Evolutionary conservation across 73 alveolate genomes (phyloP).

Genomic region (Paramecium sexaurelia): DNA sequence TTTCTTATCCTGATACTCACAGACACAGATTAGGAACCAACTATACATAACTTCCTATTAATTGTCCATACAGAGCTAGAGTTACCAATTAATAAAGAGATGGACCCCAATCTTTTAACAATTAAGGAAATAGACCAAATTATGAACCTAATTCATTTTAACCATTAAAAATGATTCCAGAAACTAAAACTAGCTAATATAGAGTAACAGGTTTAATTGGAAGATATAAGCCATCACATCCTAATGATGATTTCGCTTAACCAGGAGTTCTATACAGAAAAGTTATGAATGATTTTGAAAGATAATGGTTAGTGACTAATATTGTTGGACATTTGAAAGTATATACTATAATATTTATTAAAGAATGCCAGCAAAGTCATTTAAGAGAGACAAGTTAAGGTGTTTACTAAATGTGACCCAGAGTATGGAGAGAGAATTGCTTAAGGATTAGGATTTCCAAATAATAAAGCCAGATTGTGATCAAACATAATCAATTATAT

Average conservation of each 20-base stretch:
- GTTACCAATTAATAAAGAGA: slow-evolving; percentile 85
- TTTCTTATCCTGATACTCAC: slow-evolving; percentile 95
- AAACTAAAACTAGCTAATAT: slow-evolving; percentile 61
- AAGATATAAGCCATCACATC: slow-evolving; percentile 70
- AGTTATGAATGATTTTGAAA: slow-evolving; percentile 76
- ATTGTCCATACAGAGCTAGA: slow-evolving; percentile 93
- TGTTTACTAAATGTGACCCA: slow-evolving; percentile 78
- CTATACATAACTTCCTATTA: slow-evolving; percentile 87
- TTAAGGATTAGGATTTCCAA: slow-evolving; percentile 75
- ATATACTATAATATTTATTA: slow-evolving; percentile 26
- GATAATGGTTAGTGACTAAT: slow-evolving; percentile 71
- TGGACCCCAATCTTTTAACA: slow-evolving; percentile 82
- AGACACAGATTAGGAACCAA: slow-evolving; percentile 95
- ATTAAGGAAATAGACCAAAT: slow-evolving; percentile 79
- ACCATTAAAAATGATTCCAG: slow-evolving; percentile 59
- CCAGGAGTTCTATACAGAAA: slow-evolving; percentile 83
- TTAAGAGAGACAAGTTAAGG: slow-evolving; percentile 80
- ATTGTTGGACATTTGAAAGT: slow-evolving; percentile 70
- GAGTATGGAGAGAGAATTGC: slow-evolving; percentile 87
- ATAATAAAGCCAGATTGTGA: slow-evolving; percentile 75
- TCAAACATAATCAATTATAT: background rate
- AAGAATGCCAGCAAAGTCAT: slow-evolving; percentile 71
- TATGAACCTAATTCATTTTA: slow-evolving; percentile 88
- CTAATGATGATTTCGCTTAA: slow-evolving; percentile 74
- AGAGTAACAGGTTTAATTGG: slow-evolving; percentile 68